A percentile compares a stretch with the other conserved stretches of the same genome.
phyloP scores from a whole-genome alignment of 2,329 filamentous ascomycete genomes.

The Cytospora piceicola region DNA sequence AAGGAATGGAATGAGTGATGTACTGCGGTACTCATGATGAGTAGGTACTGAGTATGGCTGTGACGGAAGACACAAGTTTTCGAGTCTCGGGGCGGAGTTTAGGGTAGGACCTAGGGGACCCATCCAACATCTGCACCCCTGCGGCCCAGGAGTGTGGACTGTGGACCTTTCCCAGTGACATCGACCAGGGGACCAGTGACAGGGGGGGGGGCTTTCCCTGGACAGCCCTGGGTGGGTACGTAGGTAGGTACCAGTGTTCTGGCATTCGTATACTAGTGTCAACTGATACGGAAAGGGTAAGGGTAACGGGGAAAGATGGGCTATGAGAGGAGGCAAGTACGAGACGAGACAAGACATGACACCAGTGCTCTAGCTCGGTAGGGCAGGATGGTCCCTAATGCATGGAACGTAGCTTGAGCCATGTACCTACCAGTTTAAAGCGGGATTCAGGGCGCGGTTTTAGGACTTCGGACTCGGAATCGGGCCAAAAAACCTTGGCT shows the following conservation, averaged over 20 bases:
- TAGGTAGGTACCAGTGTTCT: conserved; percentile 15
- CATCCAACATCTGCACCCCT: neutral
- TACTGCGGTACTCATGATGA: neutral
- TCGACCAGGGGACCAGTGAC: conserved; percentile 8
- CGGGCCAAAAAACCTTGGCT: neutral
- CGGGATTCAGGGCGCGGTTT: neutral
- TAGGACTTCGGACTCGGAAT: neutral
- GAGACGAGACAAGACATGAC: conserved; percentile 15
- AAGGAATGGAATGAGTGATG: conserved; percentile 4
- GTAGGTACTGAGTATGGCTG: neutral
- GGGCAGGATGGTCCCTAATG: conserved; percentile 19
- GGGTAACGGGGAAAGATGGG: neutral
- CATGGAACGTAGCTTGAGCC: conserved; percentile 26
- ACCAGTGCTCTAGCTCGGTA: conserved; percentile 1
- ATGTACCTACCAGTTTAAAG: neutral
- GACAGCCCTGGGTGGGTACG: conserved; percentile 3
- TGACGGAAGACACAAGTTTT: neutral
- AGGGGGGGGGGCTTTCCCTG: conserved; percentile 15
- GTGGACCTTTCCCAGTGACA: conserved; percentile 16
- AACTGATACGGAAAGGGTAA: neutral
- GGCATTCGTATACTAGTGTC: neutral
- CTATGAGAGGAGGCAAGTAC: conserved; percentile 21
- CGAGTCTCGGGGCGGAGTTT: conserved; percentile 19
- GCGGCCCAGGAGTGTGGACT: conserved; percentile 20
- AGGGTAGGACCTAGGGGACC: conserved; percentile 4